Percentiles rank a stretch among this genome's conserved stretches.
Evolutionary conservation across 257 asterid genomes (phyloP).

Genomic region (Nicotiana benthamiana): DNA sequence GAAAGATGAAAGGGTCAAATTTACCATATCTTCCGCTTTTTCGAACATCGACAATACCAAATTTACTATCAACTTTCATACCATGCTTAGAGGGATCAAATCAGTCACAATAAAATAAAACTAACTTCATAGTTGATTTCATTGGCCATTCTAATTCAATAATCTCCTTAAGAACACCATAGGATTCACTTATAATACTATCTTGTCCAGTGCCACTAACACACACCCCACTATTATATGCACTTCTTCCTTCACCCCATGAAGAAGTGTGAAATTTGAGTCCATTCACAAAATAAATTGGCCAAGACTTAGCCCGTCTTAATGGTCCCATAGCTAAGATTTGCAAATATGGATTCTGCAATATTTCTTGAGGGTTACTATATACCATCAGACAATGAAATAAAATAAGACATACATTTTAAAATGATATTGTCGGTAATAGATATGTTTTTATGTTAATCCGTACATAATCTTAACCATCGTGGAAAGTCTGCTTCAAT

Average conservation of each 20-base stretch:
- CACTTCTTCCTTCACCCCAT: background rate
- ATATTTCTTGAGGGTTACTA: background rate
- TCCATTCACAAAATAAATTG: background rate
- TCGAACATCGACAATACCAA: background rate
- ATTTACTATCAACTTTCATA: background rate
- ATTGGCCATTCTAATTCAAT: background rate
- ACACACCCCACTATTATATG: background rate
- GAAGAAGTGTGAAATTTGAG: background rate
- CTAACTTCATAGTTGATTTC: background rate
- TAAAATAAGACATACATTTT: background rate
- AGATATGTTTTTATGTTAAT: background rate
- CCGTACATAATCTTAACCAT: background rate
- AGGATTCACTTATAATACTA: background rate
- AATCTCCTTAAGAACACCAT: background rate
- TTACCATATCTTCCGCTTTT: background rate
- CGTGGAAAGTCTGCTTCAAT: background rate
- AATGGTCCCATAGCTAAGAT: background rate
- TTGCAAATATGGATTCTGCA: background rate
- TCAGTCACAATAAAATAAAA: background rate
- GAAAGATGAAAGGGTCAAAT: no score
- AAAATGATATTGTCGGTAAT: background rate
- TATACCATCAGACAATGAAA: background rate
- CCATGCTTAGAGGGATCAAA: background rate
- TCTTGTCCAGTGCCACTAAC: background rate
- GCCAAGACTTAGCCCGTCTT: background rate